Conservation (phyloP, 2,329 filamentous ascomycete genomes). For the Venturia pyrina region DNA sequence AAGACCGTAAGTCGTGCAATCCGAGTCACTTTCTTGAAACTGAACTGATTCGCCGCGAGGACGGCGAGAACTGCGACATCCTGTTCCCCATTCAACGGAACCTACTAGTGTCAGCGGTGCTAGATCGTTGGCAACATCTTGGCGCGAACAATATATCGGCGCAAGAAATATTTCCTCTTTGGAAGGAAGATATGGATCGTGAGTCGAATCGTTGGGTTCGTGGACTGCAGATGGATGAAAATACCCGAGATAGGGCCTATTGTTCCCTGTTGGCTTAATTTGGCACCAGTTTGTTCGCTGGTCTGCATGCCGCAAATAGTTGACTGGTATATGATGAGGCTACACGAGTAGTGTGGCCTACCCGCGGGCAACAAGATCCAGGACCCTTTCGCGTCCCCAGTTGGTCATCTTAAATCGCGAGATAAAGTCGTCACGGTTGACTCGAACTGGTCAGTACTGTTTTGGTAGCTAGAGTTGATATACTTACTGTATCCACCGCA, state of each 20-base stretch:
- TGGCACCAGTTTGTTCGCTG: background rate
- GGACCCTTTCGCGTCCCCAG: slow-evolving; percentile 7
- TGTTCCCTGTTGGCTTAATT: background rate
- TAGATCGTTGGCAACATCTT: too few species aligned
- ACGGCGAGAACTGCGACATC: too few species aligned
- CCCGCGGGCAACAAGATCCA: background rate
- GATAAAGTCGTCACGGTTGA: slow-evolving; percentile 18
- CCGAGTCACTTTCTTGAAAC: too few species aligned
- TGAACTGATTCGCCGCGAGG: too few species aligned
- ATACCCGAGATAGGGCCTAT: background rate
- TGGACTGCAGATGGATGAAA: background rate
- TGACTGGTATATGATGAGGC: background rate
- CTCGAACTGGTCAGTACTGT: slow-evolving; percentile 7
- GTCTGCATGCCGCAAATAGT: background rate
- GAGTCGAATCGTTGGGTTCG: background rate
- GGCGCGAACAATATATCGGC: too few species aligned
- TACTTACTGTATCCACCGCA: slow-evolving; percentile 82
- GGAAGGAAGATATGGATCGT: background rate
- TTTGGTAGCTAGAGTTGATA: background rate
- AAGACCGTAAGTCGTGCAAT: too few species aligned
- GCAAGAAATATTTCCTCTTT: too few species aligned
- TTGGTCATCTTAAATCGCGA: slow-evolving; percentile 15
- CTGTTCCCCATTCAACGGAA: background rate
- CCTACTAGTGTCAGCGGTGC: background rate
- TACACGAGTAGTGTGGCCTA: background rate